Evolutionary conservation across 108 stramenopile species (phyloP), one percentile per base, ranked within the genome.

Genomic region (Conticribra guillardii): DNA sequence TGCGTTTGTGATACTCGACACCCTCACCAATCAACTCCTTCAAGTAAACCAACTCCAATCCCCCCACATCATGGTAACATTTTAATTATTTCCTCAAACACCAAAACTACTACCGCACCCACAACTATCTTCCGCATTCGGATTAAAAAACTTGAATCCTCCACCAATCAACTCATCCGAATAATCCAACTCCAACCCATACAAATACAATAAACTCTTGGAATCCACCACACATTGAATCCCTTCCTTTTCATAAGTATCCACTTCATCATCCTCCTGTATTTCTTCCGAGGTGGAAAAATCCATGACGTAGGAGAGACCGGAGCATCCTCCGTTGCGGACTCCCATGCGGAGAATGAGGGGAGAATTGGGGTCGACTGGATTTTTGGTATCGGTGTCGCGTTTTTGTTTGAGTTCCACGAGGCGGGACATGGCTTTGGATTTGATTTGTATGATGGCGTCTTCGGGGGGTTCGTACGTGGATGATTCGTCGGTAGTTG

Each of bases 41-140:
- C 29, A 91, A 95, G 77, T 94, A 98, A 81, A 96, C 97, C 58
- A 98, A 82, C 72, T 96, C 91, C 67, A 98, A 74, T 37, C 97
- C 97, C 71, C 90, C 97, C 67, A 98, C 81, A 79, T 96, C n/a
- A n/a, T n/a, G n/a, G n/a, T n/a, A n/a, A n/a, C n/a, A n/a, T n/a
- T n/a, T n/a, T n/a, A n/a, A n/a, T n/a, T n/a, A n/a, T n/a, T n/a
- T n/a, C n/a, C 47, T 67, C 85, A 98, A 15, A 98, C 94, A 14
- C 92, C 94, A 82, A 98, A 98, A 56, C 92, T 94, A 69, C 85
- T 86, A 31, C 97, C 97, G 73, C 97, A 98, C 17, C 97, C 96
- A 63, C 97, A 98, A 7, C 84, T 82, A 50, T 93, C 91, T 78
- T 98, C 96, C 0, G 97, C 97, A 81, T 98, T 98, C n/a, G 97